Evolutionary conservation across 331 rosid genomes (phyloP).

Genomic region (Acacia concinna): DNA sequence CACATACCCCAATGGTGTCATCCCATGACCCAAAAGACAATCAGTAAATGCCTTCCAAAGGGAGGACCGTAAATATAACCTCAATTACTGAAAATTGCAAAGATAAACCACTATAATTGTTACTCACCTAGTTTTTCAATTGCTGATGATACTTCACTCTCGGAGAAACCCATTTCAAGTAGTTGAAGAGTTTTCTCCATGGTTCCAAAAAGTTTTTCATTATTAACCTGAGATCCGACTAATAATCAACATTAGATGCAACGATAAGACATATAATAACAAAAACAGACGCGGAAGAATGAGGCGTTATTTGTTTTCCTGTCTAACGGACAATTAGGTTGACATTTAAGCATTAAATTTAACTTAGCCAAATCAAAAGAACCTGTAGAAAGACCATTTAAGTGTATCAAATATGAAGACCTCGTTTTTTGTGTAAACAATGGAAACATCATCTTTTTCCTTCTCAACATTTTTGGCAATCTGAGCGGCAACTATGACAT

Average conservation of each 20-base stretch:
- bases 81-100: slow-evolving; percentile 11
- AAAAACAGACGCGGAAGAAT: slow-evolving; percentile 10
- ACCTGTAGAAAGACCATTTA: slow-evolving; percentile 21
- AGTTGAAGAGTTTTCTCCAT: slow-evolving; percentile 85
- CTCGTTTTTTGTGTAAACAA: slow-evolving; percentile 55
- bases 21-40: slow-evolving; percentile 13
- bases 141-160: slow-evolving; percentile 83
- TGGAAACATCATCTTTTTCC: slow-evolving; percentile 50
- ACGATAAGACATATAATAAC: not conserved
- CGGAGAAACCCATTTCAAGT: slow-evolving; percentile 96
- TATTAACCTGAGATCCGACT: slow-evolving; percentile 48
- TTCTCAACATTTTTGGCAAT: slow-evolving; percentile 65
- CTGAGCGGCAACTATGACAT: slow-evolving; percentile 79
- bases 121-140: slow-evolving; percentile 77
- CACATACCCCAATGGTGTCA: slow-evolving; percentile 10
- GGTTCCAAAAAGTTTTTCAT: slow-evolving; percentile 79
- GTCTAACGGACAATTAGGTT: slow-evolving; percentile 13
- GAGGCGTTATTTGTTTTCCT: not conserved
- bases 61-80: slow-evolving; percentile 12
- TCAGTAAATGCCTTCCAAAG: slow-evolving; percentile 13
- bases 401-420: slow-evolving; percentile 44
- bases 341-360: slow-evolving; percentile 9
- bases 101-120: slow-evolving; percentile 25
- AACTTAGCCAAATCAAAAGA: slow-evolving; percentile 10
- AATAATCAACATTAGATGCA: slow-evolving; percentile 18